These are phyloP conservation scores for Tricholoma matsutake DNA, from an alignment of 768 basidiomycete genomes.

Conservation along the genomic window DNA sequence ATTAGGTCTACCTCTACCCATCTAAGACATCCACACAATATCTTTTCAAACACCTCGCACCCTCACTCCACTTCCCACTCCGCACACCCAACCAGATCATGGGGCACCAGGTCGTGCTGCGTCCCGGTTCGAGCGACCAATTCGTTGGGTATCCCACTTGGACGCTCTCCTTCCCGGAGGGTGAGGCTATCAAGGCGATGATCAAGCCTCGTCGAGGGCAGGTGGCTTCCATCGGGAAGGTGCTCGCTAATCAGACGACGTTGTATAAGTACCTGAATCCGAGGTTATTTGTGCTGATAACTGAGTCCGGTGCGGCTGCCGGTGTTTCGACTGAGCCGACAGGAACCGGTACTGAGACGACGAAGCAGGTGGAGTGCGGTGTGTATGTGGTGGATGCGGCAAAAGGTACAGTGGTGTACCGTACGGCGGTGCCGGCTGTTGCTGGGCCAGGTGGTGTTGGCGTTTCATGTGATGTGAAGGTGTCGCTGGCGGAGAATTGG, in stretches of 20 bases:
- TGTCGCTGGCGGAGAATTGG: slow-evolving; percentile 53
- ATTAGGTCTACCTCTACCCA: slow-evolving; percentile 73
- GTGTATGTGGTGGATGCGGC: slow-evolving; percentile 71
- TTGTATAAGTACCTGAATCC: slow-evolving; percentile 95
- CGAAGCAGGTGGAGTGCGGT: slow-evolving; percentile 40
- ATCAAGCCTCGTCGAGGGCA: slow-evolving; percentile 47
- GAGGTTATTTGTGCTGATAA: slow-evolving; percentile 66
- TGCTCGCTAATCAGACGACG: slow-evolving; percentile 83
- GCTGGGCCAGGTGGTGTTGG: slow-evolving; percentile 20
- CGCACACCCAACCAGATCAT: slow-evolving; percentile 43
- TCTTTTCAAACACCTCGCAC: slow-evolving; percentile 42
- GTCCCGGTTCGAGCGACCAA: slow-evolving; percentile 37
- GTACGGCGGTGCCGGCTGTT: slow-evolving; percentile 47
- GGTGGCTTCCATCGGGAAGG: slow-evolving; percentile 78
- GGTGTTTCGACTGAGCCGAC: neutral
- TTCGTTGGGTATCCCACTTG: slow-evolving; percentile 62
- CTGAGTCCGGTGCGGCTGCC: slow-evolving; percentile 30
- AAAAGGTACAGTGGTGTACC: slow-evolving; percentile 77
- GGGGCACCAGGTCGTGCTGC: slow-evolving; percentile 52
- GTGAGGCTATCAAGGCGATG: slow-evolving; percentile 56
- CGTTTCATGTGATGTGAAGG: slow-evolving; percentile 60
- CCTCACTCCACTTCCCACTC: slow-evolving; percentile 55
- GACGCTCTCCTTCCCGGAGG: slow-evolving; percentile 53
- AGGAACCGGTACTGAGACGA: neutral
- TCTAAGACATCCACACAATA: slow-evolving; percentile 44